These are phyloP conservation scores for Coleophoma cylindrospora DNA, from an alignment of 2,329 filamentous ascomycete species.

Conservation along the genomic window DNA sequence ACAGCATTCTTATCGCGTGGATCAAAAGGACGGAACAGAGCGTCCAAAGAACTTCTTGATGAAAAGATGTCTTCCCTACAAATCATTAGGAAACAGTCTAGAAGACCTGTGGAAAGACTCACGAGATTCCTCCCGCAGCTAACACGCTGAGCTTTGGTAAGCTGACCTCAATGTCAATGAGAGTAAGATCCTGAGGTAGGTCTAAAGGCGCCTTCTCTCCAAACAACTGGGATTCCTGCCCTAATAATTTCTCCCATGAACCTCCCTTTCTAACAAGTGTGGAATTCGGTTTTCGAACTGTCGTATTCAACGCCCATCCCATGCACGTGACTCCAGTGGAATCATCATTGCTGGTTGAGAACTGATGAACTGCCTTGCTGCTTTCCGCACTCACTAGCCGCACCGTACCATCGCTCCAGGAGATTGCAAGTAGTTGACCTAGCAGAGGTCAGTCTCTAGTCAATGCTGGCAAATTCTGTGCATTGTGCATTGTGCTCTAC, in stretches of 20 bases:
- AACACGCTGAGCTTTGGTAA: slow-evolving; percentile 72
- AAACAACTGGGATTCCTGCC: slow-evolving; percentile 4
- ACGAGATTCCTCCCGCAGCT: slow-evolving; percentile 60
- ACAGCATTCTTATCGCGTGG: slow-evolving; percentile 67
- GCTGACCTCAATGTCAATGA: slow-evolving; percentile 71
- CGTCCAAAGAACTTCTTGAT: slow-evolving; percentile 26
- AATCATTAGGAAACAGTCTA: background rate
- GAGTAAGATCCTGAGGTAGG: slow-evolving; percentile 67
- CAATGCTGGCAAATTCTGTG: background rate
- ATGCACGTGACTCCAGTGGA: slow-evolving; percentile 37
- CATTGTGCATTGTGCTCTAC: slow-evolving; percentile 9
- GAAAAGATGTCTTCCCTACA: slow-evolving; percentile 28
- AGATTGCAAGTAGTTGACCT: slow-evolving; percentile 76
- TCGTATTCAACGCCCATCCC: slow-evolving; percentile 28
- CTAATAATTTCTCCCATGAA: slow-evolving; percentile 16
- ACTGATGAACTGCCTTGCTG: slow-evolving; percentile 74
- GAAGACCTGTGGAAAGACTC: slow-evolving; percentile 27
- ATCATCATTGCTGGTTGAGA: slow-evolving; percentile 32
- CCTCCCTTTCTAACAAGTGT: slow-evolving; percentile 7
- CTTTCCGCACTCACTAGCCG: slow-evolving; percentile 75
- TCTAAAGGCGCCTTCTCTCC: slow-evolving; percentile 31
- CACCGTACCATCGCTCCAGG: slow-evolving; percentile 76
- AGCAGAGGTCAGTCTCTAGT: background rate
- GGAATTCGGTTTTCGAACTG: slow-evolving; percentile 11
- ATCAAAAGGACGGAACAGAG: slow-evolving; percentile 31